phyloP scores from a whole-genome alignment of 2,329 filamentous ascomycete genomes.

The Fusarium paranaense region DNA sequence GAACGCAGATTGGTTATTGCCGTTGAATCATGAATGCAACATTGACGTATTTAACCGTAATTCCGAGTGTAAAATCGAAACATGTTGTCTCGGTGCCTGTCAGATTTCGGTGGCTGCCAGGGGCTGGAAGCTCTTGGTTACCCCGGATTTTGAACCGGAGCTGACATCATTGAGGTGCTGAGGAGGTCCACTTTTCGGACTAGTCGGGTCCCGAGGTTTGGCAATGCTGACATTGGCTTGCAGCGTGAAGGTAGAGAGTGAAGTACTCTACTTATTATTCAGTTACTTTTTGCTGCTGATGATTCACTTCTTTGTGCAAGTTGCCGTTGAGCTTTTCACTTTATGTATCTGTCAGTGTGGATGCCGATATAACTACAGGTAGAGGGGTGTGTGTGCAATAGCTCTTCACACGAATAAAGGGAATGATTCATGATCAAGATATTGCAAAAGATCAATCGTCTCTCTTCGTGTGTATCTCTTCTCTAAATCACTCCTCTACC shows the following conservation, averaged over 20 bases:
- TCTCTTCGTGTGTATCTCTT: slow-evolving; percentile 10
- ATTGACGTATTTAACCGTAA: slow-evolving; percentile 6
- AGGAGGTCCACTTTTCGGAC: slow-evolving; percentile 16
- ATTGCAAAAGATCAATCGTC: background rate
- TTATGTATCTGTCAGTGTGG: background rate
- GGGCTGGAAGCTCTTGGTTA: background rate
- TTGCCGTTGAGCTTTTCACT: background rate
- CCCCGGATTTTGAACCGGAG: slow-evolving; percentile 35
- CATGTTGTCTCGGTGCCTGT: background rate
- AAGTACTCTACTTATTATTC: background rate
- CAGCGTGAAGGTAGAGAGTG: background rate
- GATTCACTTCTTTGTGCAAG: background rate
- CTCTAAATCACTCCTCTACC: slow-evolving; percentile 16
- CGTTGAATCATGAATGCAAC: slow-evolving; percentile 10
- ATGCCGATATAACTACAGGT: no score
- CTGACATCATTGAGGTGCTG: slow-evolving; percentile 32
- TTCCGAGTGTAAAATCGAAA: background rate
- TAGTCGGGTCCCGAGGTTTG: slow-evolving; percentile 8
- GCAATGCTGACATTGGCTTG: slow-evolving; percentile 1
- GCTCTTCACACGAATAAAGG: background rate
- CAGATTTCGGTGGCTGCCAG: background rate
- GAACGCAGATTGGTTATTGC: background rate
- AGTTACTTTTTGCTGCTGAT: no score
- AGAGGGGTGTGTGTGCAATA: background rate
- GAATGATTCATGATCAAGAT: background rate